Percentiles rank a stretch among this genome's conserved stretches.
phyloP scores from a whole-genome alignment of 345 rosid genomes.

The Eucalyptus cladocalyx region DNA sequence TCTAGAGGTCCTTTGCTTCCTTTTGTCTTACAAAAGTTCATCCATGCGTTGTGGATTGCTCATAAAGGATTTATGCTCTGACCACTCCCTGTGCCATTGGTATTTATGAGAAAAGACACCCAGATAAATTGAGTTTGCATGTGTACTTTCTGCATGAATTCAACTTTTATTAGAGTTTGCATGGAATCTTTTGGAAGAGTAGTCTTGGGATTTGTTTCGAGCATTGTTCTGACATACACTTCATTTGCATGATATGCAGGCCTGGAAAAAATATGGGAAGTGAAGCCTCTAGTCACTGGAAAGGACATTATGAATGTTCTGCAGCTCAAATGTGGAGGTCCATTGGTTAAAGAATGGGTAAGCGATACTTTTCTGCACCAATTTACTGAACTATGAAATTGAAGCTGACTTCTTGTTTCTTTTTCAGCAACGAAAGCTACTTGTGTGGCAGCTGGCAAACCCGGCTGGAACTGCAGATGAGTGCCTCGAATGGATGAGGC shows the following conservation, averaged over 20 bases:
- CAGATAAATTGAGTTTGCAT: not conserved
- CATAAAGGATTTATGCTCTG: not conserved
- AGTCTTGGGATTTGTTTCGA: not conserved
- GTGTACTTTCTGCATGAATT: not conserved
- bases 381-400: not conserved
- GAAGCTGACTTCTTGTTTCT: not conserved
- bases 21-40: not conserved
- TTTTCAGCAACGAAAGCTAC: slow-evolving; percentile 66
- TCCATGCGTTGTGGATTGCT: not conserved
- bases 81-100: not conserved
- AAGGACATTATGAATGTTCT: slow-evolving; percentile 68
- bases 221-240: not conserved
- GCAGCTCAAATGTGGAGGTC: slow-evolving; percentile 73
- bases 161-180: not conserved
- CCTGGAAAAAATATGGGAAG: slow-evolving; percentile 70
- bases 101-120: not conserved
- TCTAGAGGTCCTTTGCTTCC: not conserved
- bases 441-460: slow-evolving; percentile 79
- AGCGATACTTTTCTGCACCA: not conserved
- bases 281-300: slow-evolving; percentile 73
- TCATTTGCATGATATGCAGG: slow-evolving; percentile 27
- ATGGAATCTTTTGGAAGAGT: not conserved
- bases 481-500: slow-evolving; percentile 84
- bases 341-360: slow-evolving; percentile 82
- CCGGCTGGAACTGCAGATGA: slow-evolving; percentile 61